A percentile compares a stretch with the other conserved stretches of the same genome.
phyloP scores from a whole-genome alignment of 2,329 filamentous ascomycete species.

The Sporothrix pallida region DNA sequence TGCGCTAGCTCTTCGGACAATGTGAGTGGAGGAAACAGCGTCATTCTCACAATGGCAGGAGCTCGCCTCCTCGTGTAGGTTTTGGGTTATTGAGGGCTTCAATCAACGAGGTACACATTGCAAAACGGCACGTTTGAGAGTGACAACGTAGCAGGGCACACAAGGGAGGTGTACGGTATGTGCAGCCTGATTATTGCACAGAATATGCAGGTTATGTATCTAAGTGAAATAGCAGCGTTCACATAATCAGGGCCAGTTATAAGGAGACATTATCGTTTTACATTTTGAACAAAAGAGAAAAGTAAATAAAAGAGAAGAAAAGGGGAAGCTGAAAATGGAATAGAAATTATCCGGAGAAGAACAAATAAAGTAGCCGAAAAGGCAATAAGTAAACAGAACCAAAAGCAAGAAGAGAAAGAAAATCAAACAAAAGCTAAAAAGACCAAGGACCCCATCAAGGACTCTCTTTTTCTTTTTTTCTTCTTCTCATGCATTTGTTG shows the following conservation, averaged over 20 bases:
- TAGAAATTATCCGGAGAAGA: neutral
- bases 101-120: neutral
- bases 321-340: neutral
- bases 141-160: neutral
- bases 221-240: neutral
- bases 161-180: too few relatives aligned
- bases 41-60: neutral
- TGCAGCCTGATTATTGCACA: neutral
- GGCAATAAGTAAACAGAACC: neutral
- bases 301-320: neutral
- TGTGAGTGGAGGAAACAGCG: neutral
- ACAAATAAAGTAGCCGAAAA: neutral
- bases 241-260: neutral
- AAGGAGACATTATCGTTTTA: neutral
- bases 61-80: neutral
- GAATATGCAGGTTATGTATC: neutral
- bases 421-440: conserved; percentile 18
- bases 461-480: neutral
- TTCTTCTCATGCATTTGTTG: conserved; percentile 32
- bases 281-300: conserved; percentile 6
- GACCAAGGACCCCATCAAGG: conserved; percentile 20
- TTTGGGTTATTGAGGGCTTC: neutral
- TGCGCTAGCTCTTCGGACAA: neutral
- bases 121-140: neutral
- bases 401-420: neutral